Evolutionary conservation across 1,284 basidiomycete species (phyloP), one percentile per base, ranked within the genome.

Genomic region (Ganoderma meredithae): DNA sequence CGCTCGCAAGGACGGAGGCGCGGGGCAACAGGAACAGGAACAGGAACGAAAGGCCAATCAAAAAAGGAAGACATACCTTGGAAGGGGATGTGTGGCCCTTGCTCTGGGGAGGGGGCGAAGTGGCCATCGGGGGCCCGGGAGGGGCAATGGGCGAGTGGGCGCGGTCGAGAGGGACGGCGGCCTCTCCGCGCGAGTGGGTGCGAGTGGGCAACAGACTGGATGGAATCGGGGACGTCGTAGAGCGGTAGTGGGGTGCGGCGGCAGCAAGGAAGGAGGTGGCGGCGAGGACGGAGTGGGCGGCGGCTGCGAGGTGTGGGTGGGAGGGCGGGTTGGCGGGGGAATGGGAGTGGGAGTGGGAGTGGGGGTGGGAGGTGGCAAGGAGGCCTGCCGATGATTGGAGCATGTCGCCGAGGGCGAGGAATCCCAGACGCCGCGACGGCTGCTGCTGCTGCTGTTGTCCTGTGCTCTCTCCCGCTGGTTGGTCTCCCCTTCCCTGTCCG

Each of bases 1-100:
- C 25, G 25, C 10, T 22, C 44, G 12, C 25, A 53, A 31, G 13
- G 12, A 31, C 2, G 17, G 19, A 27, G 49, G 25, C 13, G 4
- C 4, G 52, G 13, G 17, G 52, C 0, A 53, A 10, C 27, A 31
- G 27, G 27, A 31, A 31, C 27, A 31, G 27, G 27, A 31, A 31
- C 27, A 31, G 52, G 13, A 31, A 15, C 25, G 52, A 31, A 25
- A 31, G 2, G 25, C 17, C 13, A 27, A 15, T 31, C 27, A 31
- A 31, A 31, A 31, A 31, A 31, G 52, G 52, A n/a, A 43, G 47
- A 67, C 81, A 67, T 68, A 89, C 90, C 85, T 92, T 92, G 64
- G 90, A 86, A 2, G 90, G 91, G 6, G 91, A 92, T 10, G 85
- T 82, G 76, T 90, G 84, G 63, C 83, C 78, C 77, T 79, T 80